These are phyloP conservation scores for Lachnellula occidentalis DNA, from an alignment of 2,329 filamentous ascomycete species.

Conservation along the genomic window DNA sequence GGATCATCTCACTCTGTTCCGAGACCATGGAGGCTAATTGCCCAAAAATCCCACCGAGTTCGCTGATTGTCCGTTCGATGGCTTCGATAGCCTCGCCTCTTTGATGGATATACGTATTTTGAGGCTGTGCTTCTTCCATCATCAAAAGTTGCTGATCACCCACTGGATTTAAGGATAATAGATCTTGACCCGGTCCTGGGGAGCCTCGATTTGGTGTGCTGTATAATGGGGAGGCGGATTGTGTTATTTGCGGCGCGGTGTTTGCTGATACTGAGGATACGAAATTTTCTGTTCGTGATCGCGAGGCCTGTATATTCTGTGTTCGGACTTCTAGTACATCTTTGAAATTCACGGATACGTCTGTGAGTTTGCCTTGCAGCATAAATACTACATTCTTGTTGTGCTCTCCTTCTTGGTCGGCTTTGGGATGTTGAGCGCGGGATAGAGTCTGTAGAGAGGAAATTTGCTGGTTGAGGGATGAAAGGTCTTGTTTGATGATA, in stretches of 20 bases:
- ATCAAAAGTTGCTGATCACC: slow-evolving; percentile 83
- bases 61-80: slow-evolving; percentile 91
- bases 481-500: slow-evolving; percentile 96
- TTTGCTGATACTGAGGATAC: slow-evolving; percentile 83
- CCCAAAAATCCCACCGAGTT: slow-evolving; percentile 87
- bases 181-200: slow-evolving; percentile 60
- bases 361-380: slow-evolving; percentile 83
- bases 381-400: slow-evolving; percentile 96
- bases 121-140: slow-evolving; percentile 86
- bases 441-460: slow-evolving; percentile 73
- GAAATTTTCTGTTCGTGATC: slow-evolving; percentile 92
- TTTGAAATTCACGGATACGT: slow-evolving; percentile 94
- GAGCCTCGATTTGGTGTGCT: slow-evolving; percentile 66
- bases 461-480: slow-evolving; percentile 80
- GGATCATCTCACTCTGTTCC: slow-evolving; percentile 96
- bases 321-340: slow-evolving; percentile 93
- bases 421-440: slow-evolving; percentile 66
- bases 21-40: slow-evolving; percentile 95
- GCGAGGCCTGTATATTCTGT: slow-evolving; percentile 94
- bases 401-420: slow-evolving; percentile 85
- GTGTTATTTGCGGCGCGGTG: slow-evolving; percentile 59
- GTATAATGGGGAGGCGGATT: slow-evolving; percentile 82
- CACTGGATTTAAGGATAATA: slow-evolving; percentile 77
- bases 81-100: slow-evolving; percentile 93
- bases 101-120: slow-evolving; percentile 87